phyloP scores from a whole-genome alignment of 208 protist species.

The Crithidia brevicula region DNA sequence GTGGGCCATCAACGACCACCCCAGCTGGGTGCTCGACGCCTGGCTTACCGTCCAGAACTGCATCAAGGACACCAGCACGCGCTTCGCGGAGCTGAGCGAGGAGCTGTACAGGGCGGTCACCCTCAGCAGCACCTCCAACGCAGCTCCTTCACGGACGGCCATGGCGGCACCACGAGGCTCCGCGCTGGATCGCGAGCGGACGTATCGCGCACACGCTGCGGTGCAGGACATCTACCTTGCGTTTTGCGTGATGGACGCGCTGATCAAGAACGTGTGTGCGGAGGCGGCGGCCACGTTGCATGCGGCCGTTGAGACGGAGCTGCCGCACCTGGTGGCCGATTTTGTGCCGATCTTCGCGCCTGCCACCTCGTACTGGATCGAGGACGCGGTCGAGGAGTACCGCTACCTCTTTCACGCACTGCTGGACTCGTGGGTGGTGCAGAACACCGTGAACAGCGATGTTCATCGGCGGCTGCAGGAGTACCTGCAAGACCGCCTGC shows the following conservation, averaged over 20 bases:
- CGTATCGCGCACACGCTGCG: constrained; percentile 60
- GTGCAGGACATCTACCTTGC: constrained; percentile 80
- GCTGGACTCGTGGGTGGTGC: constrained; percentile 63
- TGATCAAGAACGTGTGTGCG: constrained; percentile 48
- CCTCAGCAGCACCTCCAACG: background rate
- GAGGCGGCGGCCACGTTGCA: constrained; percentile 22
- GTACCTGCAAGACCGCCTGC: constrained; percentile 58
- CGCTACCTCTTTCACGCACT: constrained; percentile 57
- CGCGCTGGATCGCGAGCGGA: constrained; percentile 36
- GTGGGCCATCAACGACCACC: constrained; percentile 73
- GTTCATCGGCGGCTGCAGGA: constrained; percentile 67
- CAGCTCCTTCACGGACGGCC: background rate
- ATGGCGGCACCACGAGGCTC: constrained; percentile 26
- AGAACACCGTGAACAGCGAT: constrained; percentile 38
- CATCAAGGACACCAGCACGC: constrained; percentile 56
- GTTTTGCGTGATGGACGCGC: constrained; percentile 71
- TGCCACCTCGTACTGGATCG: constrained; percentile 23
- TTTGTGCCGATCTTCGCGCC: constrained; percentile 54
- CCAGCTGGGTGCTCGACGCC: constrained; percentile 48
- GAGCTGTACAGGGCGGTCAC: constrained; percentile 24
- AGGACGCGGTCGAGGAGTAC: constrained; percentile 65
- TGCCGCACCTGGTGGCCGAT: constrained; percentile 65
- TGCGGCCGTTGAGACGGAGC: constrained; percentile 38
- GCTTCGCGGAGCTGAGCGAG: constrained; percentile 40
- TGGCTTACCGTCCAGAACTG: constrained; percentile 71